Evolutionary conservation across 2,329 filamentous ascomycete genomes (phyloP).

Genomic region (Zymoseptoria pseudotritici): DNA sequence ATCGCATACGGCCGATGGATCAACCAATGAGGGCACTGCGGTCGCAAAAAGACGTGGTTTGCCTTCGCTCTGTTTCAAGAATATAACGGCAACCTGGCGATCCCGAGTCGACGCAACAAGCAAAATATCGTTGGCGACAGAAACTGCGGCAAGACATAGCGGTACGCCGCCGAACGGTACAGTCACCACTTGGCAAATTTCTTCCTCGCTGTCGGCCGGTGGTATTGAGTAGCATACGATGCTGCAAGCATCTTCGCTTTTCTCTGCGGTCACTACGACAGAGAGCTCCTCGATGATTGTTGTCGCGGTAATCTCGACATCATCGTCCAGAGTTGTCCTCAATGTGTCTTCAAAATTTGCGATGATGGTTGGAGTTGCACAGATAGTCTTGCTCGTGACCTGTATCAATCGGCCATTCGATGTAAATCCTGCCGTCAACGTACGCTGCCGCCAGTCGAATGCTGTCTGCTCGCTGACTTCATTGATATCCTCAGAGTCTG

Average conservation of each 20-base stretch:
- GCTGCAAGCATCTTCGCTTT: slow-evolving; percentile 3
- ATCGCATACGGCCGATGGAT: slow-evolving; percentile 17
- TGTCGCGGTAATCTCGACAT: slow-evolving; percentile 18
- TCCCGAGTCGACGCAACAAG: slow-evolving; percentile 9
- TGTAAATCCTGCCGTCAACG: slow-evolving; percentile 19
- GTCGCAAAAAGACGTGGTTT: slow-evolving; percentile 1
- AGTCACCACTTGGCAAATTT: slow-evolving; percentile 1
- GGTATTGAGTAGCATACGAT: slow-evolving; percentile 9
- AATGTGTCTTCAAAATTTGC: slow-evolving; percentile 25
- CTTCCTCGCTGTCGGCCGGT: slow-evolving; percentile 1
- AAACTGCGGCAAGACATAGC: slow-evolving; percentile 12
- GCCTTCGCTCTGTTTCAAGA: slow-evolving; percentile 1
- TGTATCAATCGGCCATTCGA: slow-evolving; percentile 22
- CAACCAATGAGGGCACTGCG: slow-evolving; percentile 1
- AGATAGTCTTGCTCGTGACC: slow-evolving; percentile 20
- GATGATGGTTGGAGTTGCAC: slow-evolving; percentile 13
- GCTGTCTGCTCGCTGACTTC: slow-evolving; percentile 12
- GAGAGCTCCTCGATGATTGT: slow-evolving; percentile 11
- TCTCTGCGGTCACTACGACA: slow-evolving; percentile 14
- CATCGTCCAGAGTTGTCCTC: slow-evolving; percentile 6
- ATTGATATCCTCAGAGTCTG: slow-evolving; percentile 11
- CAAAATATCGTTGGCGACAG: slow-evolving; percentile 1
- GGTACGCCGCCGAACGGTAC: slow-evolving; percentile 4
- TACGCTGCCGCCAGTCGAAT: slow-evolving; percentile 20
- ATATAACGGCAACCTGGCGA: slow-evolving; percentile 8